Base-by-base conservation (phyloP, 345 rosid genomes). In the Citrus maxima region DNA sequence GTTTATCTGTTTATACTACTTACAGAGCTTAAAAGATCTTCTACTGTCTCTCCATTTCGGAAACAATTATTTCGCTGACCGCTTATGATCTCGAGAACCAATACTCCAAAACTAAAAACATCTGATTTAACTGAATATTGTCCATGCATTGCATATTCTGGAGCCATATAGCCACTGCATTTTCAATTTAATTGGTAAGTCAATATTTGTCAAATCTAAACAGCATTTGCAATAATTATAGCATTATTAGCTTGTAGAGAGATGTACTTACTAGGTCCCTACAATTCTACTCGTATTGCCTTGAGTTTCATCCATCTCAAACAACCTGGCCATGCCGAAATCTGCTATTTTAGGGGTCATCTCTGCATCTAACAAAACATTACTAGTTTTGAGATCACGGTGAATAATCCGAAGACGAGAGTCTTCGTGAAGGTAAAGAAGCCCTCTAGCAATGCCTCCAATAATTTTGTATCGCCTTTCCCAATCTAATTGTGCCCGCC, bases 311-410 rank as follows among this genome's bases (percentile, higher is more conserved):
- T 88, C 87, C 58, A 56, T 10, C 10, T 70, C 70, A 6, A 87
- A 84, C 2, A 90, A 13, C 58, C 80, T 88, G 0, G 91, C 91
- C 86, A 86, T 88, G 32, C 89, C 89, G 1, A 90, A 90, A 76
- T 87, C 87, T 37, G 89, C 67, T 62, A 90, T 87, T 62, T 84
- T 90, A 0, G 91, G 86, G 13, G 73, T 82, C 87, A 86, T 84
- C 14, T 87, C 81, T 1, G 24, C 83, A 59, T 85, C 90, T 35
- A 89, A 65, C 28, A 89, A 73, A 30, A 89, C 63, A 5, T 89
- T 89, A 21, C 88, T 81, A 0, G 89, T 82, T 65, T 89, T 89
- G 0, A 88, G 74, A 51, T 90, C 88, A 1, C 88, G 82, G 13
- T 87, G 93, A 12, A 87, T 83, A 9, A 90, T 84, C 5, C 86